Conservation (phyloP, 176 grass and related monocot species). For the Neostapfia colusana region DNA sequence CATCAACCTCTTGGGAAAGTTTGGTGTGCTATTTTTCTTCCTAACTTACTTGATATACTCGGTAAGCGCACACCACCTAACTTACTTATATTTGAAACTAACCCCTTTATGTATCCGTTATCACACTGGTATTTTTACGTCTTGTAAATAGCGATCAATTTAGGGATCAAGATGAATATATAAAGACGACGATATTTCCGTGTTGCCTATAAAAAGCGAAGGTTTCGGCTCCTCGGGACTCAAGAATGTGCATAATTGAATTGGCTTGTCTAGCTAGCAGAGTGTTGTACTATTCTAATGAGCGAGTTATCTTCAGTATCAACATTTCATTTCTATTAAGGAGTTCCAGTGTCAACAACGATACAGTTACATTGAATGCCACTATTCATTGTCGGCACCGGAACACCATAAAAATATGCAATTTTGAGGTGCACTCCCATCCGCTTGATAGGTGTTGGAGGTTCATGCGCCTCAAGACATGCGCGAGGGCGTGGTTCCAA, state of each 20-base stretch:
- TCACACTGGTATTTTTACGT: neutral
- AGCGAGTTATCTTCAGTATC: too few relatives aligned
- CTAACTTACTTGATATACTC: neutral
- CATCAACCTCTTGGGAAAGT: neutral
- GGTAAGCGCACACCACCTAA: neutral
- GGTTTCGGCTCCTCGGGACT: neutral
- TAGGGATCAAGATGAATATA: neutral
- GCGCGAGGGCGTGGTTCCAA: neutral
- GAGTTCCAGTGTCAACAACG: neutral
- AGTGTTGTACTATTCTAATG: neutral
- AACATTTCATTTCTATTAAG: neutral
- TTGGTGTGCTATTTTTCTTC: neutral
- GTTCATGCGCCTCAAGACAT: neutral
- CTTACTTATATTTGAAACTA: neutral
- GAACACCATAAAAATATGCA: neutral
- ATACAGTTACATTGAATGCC: neutral
- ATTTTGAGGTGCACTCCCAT: neutral
- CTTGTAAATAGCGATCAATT: neutral
- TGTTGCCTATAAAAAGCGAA: neutral
- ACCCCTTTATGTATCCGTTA: rapidly evolving
- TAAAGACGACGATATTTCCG: neutral
- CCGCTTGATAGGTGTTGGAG: too few relatives aligned
- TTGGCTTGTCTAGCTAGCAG: neutral
- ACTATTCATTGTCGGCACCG: neutral
- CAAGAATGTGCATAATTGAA: neutral